A percentile compares a stretch with the other conserved stretches of the same genome.
Conservation (phyloP, 2,329 filamentous ascomycete genomes). For the Alternaria brassicicola region DNA sequence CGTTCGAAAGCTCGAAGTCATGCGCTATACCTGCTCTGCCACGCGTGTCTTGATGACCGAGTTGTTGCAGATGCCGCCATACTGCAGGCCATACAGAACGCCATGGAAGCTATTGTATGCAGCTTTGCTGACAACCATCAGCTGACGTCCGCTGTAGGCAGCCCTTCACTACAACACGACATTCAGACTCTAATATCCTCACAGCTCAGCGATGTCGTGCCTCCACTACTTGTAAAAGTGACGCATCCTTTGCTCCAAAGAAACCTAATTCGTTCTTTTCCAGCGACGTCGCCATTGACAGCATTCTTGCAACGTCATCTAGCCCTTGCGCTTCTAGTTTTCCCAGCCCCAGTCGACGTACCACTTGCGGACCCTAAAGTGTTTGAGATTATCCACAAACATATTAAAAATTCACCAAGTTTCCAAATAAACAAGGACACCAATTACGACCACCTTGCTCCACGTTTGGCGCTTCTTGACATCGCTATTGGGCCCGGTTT, state of each 20-base stretch:
- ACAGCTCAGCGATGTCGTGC: conserved; percentile 36
- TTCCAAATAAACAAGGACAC: conserved; percentile 63
- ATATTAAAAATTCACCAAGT: conserved; percentile 48
- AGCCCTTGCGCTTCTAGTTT: conserved; percentile 68
- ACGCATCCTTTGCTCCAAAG: conserved; percentile 60
- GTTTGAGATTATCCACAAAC: conserved; percentile 28
- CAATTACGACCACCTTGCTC: conserved; percentile 71
- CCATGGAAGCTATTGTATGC: conserved; percentile 42
- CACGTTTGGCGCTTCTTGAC: conserved; percentile 72
- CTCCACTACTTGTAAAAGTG: conserved; percentile 45
- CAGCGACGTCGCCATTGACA: conserved; percentile 57
- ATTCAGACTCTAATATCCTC: conserved; percentile 29
- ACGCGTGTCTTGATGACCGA: conserved; percentile 42
- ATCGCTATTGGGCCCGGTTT: conserved; percentile 73
- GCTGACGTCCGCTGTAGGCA: conserved; percentile 33
- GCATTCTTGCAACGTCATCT: conserved; percentile 70
- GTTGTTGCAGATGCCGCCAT: conserved; percentile 29
- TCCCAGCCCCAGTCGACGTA: conserved; percentile 30
- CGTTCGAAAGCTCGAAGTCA: conserved; percentile 25
- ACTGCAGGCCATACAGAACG: conserved; percentile 35
- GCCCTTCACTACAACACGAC: conserved; percentile 9
- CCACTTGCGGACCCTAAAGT: conserved; percentile 33
- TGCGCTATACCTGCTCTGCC: conserved; percentile 35
- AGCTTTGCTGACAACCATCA: conserved; percentile 31
- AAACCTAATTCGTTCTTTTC: conserved; percentile 65